Conservation (phyloP, 768 basidiomycete genomes). For the Podaxis rugospora region DNA sequence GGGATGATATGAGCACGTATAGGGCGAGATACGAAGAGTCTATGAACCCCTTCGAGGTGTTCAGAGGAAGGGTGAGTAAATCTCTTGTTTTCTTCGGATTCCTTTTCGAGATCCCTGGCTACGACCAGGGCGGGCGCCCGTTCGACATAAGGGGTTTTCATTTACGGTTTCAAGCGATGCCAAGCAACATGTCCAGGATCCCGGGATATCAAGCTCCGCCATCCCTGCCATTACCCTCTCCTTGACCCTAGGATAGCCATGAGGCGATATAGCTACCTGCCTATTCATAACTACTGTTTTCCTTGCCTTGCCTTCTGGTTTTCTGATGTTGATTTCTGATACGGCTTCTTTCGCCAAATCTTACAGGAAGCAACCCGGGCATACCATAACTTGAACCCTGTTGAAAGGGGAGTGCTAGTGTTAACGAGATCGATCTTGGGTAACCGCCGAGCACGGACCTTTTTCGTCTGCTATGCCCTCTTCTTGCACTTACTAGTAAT, state of each 20-base stretch:
- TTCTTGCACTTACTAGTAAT: constrained; percentile 78
- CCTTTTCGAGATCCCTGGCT: not conserved
- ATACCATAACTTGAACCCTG: constrained; percentile 84
- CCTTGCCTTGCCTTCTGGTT: not conserved
- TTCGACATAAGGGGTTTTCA: not conserved
- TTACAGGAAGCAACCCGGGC: constrained; percentile 90
- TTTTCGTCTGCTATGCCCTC: constrained; percentile 86
- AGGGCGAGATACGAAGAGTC: constrained; percentile 90
- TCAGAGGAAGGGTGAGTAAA: constrained; percentile 82
- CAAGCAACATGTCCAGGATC: not conserved
- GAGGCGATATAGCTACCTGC: not conserved
- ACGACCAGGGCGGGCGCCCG: not conserved
- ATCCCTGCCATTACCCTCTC: not conserved
- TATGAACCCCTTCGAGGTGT: constrained; percentile 98
- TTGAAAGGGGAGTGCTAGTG: constrained; percentile 83
- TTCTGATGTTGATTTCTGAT: not conserved
- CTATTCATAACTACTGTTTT: not conserved
- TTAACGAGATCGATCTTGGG: constrained; percentile 85
- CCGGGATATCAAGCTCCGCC: not conserved
- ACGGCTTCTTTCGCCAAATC: not conserved
- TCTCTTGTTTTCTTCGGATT: not conserved
- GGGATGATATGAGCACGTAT: constrained; percentile 85
- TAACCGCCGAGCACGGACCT: constrained; percentile 83
- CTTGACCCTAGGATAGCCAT: not conserved
- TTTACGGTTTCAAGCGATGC: not conserved